A percentile compares a stretch with the other conserved stretches of the same genome.
These are phyloP conservation scores for Ceratobasidium sp. DNA, from an alignment of 1,284 basidiomycete genomes.

Conservation along the genomic window DNA sequence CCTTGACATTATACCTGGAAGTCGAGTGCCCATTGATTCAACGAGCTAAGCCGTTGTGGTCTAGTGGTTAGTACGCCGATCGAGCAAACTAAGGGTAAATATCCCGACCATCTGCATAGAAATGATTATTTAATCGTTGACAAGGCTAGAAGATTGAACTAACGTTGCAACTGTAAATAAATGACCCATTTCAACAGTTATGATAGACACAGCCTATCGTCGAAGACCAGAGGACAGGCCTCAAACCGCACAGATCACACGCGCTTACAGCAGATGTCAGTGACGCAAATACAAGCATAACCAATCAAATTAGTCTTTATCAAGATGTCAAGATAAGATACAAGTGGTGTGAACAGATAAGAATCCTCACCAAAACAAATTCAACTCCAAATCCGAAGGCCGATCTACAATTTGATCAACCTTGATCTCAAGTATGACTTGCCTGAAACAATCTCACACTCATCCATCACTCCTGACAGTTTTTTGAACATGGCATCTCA, in stretches of 20 bases:
- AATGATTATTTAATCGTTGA: constrained; percentile 13
- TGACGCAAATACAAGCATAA: not conserved
- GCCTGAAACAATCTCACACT: constrained; percentile 1
- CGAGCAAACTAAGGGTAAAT: constrained; percentile 25
- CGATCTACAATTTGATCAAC: constrained; percentile 35
- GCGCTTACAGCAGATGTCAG: not conserved
- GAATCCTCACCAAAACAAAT: not conserved
- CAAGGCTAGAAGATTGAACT: constrained; percentile 44
- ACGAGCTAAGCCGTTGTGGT: constrained; percentile 61
- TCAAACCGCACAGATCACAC: not conserved
- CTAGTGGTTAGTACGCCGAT: constrained; percentile 54
- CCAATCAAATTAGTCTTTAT: constrained; percentile 17
- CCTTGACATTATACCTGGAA: constrained; percentile 68
- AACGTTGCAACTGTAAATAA: constrained; percentile 81
- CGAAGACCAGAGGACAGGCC: not conserved
- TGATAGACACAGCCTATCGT: not conserved
- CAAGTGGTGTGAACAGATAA: not conserved
- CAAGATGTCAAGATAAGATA: not conserved
- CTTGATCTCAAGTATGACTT: constrained; percentile 31
- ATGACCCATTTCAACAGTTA: constrained; percentile 86
- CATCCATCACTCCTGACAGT: constrained; percentile 13
- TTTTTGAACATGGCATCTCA: constrained; percentile 28
- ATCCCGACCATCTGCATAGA: constrained; percentile 36
- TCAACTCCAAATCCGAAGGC: constrained; percentile 30
- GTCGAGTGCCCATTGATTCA: constrained; percentile 97